Evolutionary conservation across 2,329 filamentous ascomycete species (phyloP).

Genomic region (Colletotrichum sp.): DNA sequence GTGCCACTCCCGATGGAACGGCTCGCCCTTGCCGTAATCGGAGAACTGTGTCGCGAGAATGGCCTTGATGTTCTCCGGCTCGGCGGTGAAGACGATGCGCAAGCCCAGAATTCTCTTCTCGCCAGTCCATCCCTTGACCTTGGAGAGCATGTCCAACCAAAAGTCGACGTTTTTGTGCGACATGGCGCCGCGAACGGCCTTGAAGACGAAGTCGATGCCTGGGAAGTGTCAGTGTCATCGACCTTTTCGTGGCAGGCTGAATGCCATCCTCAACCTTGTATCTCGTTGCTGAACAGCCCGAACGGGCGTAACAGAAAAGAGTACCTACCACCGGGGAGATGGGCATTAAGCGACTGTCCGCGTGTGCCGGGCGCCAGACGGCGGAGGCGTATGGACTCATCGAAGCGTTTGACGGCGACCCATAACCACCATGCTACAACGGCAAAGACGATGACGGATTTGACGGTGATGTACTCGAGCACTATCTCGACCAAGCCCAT

Average conservation of each 20-base stretch:
- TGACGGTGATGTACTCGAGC: conserved; percentile 48
- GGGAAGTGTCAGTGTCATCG: neutral
- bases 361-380: conserved; percentile 45
- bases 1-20: conserved; percentile 78
- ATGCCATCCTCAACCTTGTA: neutral
- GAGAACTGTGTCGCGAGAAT: conserved; percentile 84
- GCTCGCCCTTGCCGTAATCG: conserved; percentile 82
- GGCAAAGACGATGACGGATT: conserved; percentile 40
- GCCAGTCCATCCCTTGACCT: conserved; percentile 56
- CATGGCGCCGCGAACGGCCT: conserved; percentile 57
- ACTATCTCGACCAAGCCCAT: conserved; percentile 59
- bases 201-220: conserved; percentile 69
- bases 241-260: neutral
- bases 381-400: conserved; percentile 49
- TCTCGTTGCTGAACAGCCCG: neutral
- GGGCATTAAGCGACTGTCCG: conserved; percentile 39
- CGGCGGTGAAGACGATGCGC: conserved; percentile 76
- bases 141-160: conserved; percentile 62
- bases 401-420: conserved; percentile 39
- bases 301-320: neutral
- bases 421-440: conserved; percentile 42
- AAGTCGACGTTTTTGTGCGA: conserved; percentile 63
- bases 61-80: conserved; percentile 91
- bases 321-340: conserved; percentile 51
- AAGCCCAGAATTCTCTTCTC: conserved; percentile 61